Percentiles rank a stretch among this genome's conserved stretches.
Conservation (phyloP, 192 early-diverging fungal genomes). For the Dissophora globulifera region DNA sequence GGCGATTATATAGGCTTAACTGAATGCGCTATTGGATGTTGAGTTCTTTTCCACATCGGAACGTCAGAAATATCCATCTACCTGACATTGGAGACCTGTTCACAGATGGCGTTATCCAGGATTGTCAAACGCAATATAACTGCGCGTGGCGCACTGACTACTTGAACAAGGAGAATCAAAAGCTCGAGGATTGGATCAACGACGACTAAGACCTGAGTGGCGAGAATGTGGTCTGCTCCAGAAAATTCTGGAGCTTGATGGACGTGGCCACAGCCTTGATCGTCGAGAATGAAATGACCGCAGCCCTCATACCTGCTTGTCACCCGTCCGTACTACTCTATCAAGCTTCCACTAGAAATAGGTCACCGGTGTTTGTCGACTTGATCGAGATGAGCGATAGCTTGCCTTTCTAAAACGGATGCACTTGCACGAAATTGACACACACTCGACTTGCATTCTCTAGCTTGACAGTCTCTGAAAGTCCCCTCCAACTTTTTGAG, state of each 20-base stretch:
- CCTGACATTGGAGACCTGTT: conserved; percentile 1
- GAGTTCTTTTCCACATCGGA: conserved; percentile 6
- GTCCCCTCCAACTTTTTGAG: no score
- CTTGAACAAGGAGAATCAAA: conserved; percentile 8
- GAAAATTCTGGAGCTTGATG: background rate
- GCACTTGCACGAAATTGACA: no score
- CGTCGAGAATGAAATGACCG: conserved; percentile 7
- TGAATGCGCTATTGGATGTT: no score
- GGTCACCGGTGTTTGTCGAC: no score
- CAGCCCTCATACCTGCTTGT: background rate
- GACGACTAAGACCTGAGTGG: background rate
- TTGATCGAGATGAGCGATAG: no score
- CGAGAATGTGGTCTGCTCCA: no score
- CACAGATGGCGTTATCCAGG: background rate
- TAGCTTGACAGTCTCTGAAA: no score
- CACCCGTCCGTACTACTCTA: background rate
- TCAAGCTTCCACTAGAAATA: no score
- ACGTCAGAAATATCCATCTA: conserved; percentile 10
- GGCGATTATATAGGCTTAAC: no score
- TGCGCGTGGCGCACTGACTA: background rate
- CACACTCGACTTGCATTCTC: no score
- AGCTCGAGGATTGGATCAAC: conserved; percentile 13
- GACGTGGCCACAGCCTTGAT: background rate
- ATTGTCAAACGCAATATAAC: background rate
- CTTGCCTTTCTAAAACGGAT: no score